Evolutionary conservation across 441 rosid species (phyloP), one percentile per base, ranked within the genome.

Genomic region (Flueggea neowawraea): DNA sequence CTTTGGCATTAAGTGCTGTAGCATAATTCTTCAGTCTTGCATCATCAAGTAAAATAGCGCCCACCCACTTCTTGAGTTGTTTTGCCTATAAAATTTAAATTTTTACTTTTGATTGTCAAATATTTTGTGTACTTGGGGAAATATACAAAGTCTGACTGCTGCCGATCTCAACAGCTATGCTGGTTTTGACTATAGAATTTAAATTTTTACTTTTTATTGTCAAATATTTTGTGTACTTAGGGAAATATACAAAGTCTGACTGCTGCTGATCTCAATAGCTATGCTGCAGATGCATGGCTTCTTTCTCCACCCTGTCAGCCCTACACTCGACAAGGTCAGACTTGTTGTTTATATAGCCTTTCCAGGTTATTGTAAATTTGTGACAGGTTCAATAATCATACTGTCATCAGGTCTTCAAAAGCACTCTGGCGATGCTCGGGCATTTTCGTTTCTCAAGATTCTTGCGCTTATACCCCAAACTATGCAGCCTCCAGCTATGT

Each of bases 241-340:
- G 97, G 97, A 11, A 94, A 94, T 58, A 90, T 91, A 68, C 96
- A 94, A 85, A 87, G 78, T 70, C 84, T 91, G 51, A 84, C 84
- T 75, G 91, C 87, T 66, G 74, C 73, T 55, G 95, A 94, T 45
- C 75, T 94, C n/a, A 95, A 90, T 75, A 79, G 54, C 65, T 87
- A 87, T 64, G 65, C 66, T 33, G 91, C 96, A 6, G 82, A 91
- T 44, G 95, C 91, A 3, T 90, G 98, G 97, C 91, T 94, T 73
- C 97, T 94, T 80, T 94, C 96, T 31, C 98, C 97, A 67, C 98
- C 98, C 70, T 94, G 97, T 73, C 98, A 94, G 70, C 98, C 97
- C 55, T 94, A 91, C 74, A 94, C 98, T 56, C 83, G 96, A 63
- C 98, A 90, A 89, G 98, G 98, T 90, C 63, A 69, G 43, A 6